These are phyloP conservation scores for Knoxdaviesia proteae DNA, from an alignment of 2,329 filamentous ascomycete species.

Conservation along the genomic window DNA sequence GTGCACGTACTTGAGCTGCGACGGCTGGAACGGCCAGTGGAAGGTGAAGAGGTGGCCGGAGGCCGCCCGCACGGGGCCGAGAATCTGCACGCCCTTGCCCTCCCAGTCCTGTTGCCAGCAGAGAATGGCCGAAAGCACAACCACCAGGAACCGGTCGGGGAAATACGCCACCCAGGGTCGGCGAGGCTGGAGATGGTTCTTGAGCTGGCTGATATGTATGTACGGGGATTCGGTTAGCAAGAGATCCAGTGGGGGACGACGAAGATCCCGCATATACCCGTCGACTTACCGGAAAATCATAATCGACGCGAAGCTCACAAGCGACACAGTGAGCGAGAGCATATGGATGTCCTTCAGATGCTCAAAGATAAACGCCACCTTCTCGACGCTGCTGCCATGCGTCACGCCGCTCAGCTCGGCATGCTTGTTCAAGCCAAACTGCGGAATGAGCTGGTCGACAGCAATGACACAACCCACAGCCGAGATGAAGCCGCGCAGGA, in stretches of 20 bases:
- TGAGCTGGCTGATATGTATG: constrained; percentile 36
- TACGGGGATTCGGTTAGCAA: neutral
- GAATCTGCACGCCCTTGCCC: constrained; percentile 54
- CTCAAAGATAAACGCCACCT: constrained; percentile 56
- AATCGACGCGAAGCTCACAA: constrained; percentile 65
- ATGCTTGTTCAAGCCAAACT: constrained; percentile 52
- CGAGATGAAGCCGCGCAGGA: constrained; percentile 86
- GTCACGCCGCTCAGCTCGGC: constrained; percentile 45
- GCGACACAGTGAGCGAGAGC: constrained; percentile 57
- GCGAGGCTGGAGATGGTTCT: constrained; percentile 58
- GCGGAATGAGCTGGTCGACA: constrained; percentile 82
- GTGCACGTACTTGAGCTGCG: constrained; percentile 62
- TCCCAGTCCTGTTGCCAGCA: constrained; percentile 65
- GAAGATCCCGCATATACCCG: too few relatives aligned
- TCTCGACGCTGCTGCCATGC: constrained; percentile 73
- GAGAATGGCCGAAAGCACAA: constrained; percentile 64
- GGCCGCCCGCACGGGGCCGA: constrained; percentile 60
- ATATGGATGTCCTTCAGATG: constrained; percentile 47
- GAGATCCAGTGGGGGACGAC: too few relatives aligned
- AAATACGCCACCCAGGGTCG: constrained; percentile 70
- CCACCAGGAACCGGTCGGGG: constrained; percentile 78
- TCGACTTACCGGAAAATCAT: constrained; percentile 60
- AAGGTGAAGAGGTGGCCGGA: constrained; percentile 58
- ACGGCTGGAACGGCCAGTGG: constrained; percentile 62
- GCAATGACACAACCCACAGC: constrained; percentile 93